Evolutionary conservation across 140 eudicot genomes (phyloP).

Genomic region (Senecio squalidus): DNA sequence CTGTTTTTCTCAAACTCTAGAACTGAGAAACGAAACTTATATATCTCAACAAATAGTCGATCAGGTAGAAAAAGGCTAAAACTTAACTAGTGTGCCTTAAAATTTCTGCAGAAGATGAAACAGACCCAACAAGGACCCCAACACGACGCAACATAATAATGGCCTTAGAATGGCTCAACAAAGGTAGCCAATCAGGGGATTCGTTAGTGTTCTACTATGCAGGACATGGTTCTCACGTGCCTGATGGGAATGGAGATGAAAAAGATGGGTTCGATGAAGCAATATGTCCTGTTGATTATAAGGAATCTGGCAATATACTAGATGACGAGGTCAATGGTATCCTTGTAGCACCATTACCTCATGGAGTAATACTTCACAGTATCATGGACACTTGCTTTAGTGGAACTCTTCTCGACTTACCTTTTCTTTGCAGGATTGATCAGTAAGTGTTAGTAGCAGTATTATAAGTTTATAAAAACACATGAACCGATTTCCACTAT

Average conservation of each 20-base stretch:
- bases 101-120: conserved; percentile 59
- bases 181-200: conserved; percentile 68
- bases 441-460: conserved; percentile 14
- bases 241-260: conserved; percentile 59
- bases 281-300: conserved; percentile 66
- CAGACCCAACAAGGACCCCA: conserved; percentile 44
- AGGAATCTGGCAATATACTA: conserved; percentile 41
- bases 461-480: background rate
- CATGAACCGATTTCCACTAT: background rate
- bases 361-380: conserved; percentile 55
- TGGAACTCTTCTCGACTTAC: conserved; percentile 66
- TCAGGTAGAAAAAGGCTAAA: background rate
- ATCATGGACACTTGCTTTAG: conserved; percentile 66
- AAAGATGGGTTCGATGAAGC: conserved; percentile 70
- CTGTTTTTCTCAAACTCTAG: background rate
- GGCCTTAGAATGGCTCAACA: conserved; percentile 64
- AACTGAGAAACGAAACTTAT: background rate
- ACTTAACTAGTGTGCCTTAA: background rate
- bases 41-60: background rate
- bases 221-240: conserved; percentile 59
- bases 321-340: conserved; percentile 52
- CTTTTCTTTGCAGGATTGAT: conserved; percentile 46
- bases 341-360: conserved; percentile 56
- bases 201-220: conserved; percentile 80
- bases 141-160: conserved; percentile 50